Base-by-base conservation (phyloP, 176 grass and related monocot species). In the Rhynchospora pubera region DNA sequence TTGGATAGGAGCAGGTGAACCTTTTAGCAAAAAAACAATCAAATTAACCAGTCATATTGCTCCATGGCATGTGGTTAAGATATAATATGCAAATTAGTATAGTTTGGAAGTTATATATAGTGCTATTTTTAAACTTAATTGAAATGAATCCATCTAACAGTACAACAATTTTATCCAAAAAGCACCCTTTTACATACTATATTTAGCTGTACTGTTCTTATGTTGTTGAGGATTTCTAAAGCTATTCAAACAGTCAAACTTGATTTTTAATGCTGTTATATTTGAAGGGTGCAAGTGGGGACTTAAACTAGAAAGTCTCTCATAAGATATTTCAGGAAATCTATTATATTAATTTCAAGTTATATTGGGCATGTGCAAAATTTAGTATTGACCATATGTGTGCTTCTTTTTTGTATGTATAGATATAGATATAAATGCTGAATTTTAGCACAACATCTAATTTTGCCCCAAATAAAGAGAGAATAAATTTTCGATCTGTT, bases 81-180 rank as follows among this genome's bases (percentile, higher is more conserved):
- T 72, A 72, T 48, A 72, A 72, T 72, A 67, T 67, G 42, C 15
- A 46, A 70, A 70, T 19, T n/a, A n/a, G n/a, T n/a, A n/a, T n/a
- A n/a, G n/a, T n/a, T n/a, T n/a, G n/a, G n/a, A n/a, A n/a, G n/a
- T n/a, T n/a, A n/a, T n/a, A n/a, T n/a, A n/a, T n/a, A n/a, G n/a
- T n/a, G n/a, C 22, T 51, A 51, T 7, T 74, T 75, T 26, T 15
- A n/a, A 48, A 48, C 69, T 1, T 26, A 26, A 75, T 23, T 23
- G 8, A 0, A 6, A 28, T 5, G 46, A 7, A 75, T 52, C 46
- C 47, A 51, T 10, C 70, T 52, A 75, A 75, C 21, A 24, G 47
- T 26, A 45, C 68, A 72, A 72, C 68, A 22, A 48, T 43, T 47
- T 46, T 11, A 72, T 71, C 43, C 8, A 22, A 72, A 9, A 48